phyloP scores from a whole-genome alignment of 352 stramenopile genomes.

The Phytophthora boehmeriae region DNA sequence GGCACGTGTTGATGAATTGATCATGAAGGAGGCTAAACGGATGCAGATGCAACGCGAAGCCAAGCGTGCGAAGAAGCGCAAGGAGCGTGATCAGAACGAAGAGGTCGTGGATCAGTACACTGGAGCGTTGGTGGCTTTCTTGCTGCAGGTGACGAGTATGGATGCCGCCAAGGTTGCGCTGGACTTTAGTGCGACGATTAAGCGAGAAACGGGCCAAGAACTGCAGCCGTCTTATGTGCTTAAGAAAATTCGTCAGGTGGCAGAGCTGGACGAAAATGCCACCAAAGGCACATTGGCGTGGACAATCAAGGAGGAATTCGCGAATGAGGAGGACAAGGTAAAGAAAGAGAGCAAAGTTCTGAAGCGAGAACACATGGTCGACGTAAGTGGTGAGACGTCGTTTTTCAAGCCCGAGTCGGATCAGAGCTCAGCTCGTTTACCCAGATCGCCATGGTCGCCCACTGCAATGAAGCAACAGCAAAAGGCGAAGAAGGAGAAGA shows the following conservation, averaged over 20 bases:
- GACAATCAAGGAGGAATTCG: slow-evolving; percentile 58
- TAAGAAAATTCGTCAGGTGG: slow-evolving; percentile 75
- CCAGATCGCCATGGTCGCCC: slow-evolving; percentile 68
- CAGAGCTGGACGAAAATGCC: slow-evolving; percentile 51
- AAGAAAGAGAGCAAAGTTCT: slow-evolving; percentile 55
- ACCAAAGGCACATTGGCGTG: slow-evolving; percentile 56
- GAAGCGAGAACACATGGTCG: slow-evolving; percentile 48
- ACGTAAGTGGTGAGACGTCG: slow-evolving; percentile 29
- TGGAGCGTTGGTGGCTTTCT: slow-evolving; percentile 62
- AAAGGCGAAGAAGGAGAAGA: slow-evolving; percentile 65
- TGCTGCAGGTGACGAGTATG: slow-evolving; percentile 57
- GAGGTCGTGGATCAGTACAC: slow-evolving; percentile 66
- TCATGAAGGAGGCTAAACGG: slow-evolving; percentile 89
- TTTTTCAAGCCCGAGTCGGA: slow-evolving; percentile 38
- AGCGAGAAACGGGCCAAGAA: slow-evolving; percentile 42
- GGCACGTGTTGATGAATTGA: slow-evolving; percentile 79
- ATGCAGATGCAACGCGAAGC: slow-evolving; percentile 85
- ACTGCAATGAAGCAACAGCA: slow-evolving; percentile 69
- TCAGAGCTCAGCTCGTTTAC: slow-evolving; percentile 38
- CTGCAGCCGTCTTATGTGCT: slow-evolving; percentile 69
- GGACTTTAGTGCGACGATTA: slow-evolving; percentile 66
- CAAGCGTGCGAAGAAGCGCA: slow-evolving; percentile 83
- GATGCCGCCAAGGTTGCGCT: slow-evolving; percentile 73
- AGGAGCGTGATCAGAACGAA: slow-evolving; percentile 71
- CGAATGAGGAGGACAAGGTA: slow-evolving; percentile 29